A percentile compares a stretch with the other conserved stretches of the same genome.
phyloP scores from a whole-genome alignment of 495 filamentous ascomycete species.

The Penicillium paradoxum region DNA sequence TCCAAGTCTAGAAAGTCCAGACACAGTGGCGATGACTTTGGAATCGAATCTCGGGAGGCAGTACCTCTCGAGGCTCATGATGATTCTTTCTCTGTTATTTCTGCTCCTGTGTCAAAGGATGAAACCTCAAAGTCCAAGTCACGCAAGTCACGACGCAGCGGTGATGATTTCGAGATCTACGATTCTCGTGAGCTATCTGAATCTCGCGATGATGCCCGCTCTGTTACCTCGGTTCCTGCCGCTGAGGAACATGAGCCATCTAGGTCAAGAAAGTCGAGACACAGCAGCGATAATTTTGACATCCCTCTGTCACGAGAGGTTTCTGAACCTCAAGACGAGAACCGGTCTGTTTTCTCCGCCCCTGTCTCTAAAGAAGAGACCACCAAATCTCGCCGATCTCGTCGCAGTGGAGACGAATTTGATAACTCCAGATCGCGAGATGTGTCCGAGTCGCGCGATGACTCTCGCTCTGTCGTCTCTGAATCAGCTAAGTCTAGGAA shows the following conservation, averaged over 20 bases:
- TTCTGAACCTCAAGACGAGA: no score
- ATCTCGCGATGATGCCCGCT: constrained; percentile 14
- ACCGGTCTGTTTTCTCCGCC: no score
- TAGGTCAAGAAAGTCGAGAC: constrained; percentile 22
- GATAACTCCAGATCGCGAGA: constrained; percentile 4
- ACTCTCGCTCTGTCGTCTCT: constrained; percentile 25
- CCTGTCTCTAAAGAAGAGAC: no score
- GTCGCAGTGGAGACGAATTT: not conserved
- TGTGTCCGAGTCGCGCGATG: constrained; percentile 7
- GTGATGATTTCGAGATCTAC: constrained; percentile 1
- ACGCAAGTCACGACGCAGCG: constrained; percentile 2
- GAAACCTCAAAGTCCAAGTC: constrained; percentile 3
- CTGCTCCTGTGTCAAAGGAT: constrained; percentile 3
- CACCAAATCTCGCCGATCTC: no score
- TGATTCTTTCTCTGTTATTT: constrained; percentile 5
- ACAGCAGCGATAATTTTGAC: not conserved
- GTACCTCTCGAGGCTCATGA: not conserved
- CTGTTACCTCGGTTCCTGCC: constrained; percentile 20
- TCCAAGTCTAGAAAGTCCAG: not conserved
- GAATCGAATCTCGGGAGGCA: not conserved
- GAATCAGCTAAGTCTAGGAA: constrained; percentile 21
- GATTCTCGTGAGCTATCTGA: not conserved
- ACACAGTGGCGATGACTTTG: not conserved
- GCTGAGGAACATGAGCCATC: not conserved
- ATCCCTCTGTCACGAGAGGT: no score